These are phyloP conservation scores for Amaranthus palmeri DNA, from an alignment of 148 eudicot genomes.

Conservation along the genomic window DNA sequence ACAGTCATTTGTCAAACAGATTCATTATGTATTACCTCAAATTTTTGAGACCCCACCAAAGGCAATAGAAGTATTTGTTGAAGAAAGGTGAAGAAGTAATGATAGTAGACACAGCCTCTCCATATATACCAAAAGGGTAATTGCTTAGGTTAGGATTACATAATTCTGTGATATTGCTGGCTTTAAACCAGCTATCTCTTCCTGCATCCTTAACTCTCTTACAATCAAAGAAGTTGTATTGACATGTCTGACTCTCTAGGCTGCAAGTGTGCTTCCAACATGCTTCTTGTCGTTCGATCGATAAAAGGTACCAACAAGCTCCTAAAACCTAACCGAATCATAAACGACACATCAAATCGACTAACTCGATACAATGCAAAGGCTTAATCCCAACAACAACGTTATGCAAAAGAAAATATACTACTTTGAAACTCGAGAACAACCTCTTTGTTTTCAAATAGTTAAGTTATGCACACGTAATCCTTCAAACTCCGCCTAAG, in stretches of 20 bases:
- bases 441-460: no score
- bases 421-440: no score
- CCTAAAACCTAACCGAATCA: constrained; percentile 53
- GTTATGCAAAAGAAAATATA: no score
- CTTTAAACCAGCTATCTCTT: constrained; percentile 43
- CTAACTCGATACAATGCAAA: neutral
- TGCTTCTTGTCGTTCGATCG: constrained; percentile 67
- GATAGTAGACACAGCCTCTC: constrained; percentile 41
- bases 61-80: constrained; percentile 69
- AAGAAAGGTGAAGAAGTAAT: constrained; percentile 46
- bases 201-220: constrained; percentile 25
- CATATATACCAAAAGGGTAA: constrained; percentile 63
- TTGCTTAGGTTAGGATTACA: constrained; percentile 39
- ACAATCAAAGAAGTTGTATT: constrained; percentile 51
- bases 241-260: constrained; percentile 30
- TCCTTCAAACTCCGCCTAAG: no score
- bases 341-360: neutral
- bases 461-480: no score
- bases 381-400: no score
- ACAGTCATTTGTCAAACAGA: no score
- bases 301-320: constrained; percentile 78
- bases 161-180: constrained; percentile 46
- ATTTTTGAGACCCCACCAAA: constrained; percentile 92
- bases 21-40: constrained; percentile 44
- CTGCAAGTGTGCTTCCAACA: constrained; percentile 64